These are phyloP conservation scores for Chaetomium sp. DNA, from an alignment of 2,329 filamentous ascomycete genomes.

Conservation along the genomic window DNA sequence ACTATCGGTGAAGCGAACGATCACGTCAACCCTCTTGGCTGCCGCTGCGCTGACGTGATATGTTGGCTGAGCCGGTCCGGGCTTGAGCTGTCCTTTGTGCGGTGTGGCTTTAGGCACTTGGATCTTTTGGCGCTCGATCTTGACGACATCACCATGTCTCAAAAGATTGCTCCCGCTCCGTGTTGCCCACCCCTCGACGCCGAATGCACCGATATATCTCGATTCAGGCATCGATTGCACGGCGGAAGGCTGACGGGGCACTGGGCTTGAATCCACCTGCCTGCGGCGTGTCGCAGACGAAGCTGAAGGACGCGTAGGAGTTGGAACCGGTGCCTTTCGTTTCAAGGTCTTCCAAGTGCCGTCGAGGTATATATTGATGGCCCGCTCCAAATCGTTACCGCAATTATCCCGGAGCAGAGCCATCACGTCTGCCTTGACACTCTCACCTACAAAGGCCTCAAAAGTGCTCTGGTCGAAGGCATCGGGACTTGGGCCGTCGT, in stretches of 20 bases:
- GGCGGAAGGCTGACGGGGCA: constrained; percentile 21
- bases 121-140: constrained; percentile 82
- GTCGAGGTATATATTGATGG: constrained; percentile 71
- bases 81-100: constrained; percentile 49
- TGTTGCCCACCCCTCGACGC: constrained; percentile 89
- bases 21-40: constrained; percentile 74
- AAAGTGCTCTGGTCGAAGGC: constrained; percentile 61
- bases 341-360: constrained; percentile 63
- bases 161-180: constrained; percentile 75
- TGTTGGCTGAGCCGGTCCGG: constrained; percentile 41
- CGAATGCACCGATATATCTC: constrained; percentile 88
- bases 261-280: background rate
- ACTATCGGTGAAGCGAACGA: constrained; percentile 86
- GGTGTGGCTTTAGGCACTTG: constrained; percentile 56
- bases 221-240: constrained; percentile 42
- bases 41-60: constrained; percentile 50
- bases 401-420: constrained; percentile 56
- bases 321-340: constrained; percentile 13
- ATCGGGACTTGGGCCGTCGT: constrained; percentile 34
- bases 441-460: constrained; percentile 61
- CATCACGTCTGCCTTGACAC: constrained; percentile 53
- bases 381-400: constrained; percentile 60
- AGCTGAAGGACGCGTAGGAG: background rate
- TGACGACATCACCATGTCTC: constrained; percentile 79
- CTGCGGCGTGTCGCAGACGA: background rate